Base-by-base conservation (phyloP, 345 rosid species). In the Corymbia maculata region DNA sequence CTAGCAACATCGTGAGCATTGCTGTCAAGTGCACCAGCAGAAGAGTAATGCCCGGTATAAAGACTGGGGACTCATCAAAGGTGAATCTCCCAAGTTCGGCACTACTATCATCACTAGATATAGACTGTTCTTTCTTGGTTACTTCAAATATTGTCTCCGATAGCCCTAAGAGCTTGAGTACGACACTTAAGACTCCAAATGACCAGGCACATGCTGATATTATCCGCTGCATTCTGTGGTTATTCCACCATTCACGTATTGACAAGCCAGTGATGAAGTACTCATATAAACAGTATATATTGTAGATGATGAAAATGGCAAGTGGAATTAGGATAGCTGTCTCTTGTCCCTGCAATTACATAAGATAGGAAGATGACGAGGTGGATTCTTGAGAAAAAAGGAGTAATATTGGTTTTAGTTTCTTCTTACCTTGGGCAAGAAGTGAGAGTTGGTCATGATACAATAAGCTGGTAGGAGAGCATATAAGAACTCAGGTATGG, bases 401-500 rank as follows among this genome's bases (percentile, higher is more conserved):
- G 7, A 64, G 36, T 13, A 30, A 64, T 64, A 13, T 28, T 64
- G 3, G 70, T 3, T 64, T 64, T 28, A 6, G 16, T 28, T 3
- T 28, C 30, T 13, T 50, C 89, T 86, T 7, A 95, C 95, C 94
- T 91, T 93, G 17, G 98, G 97, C 86, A 96, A 89, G 87, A 95
- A 95, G 68, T 88, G 64, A 6, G 95, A 88, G 88, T 92, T 82
- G 88, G 94, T 87, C 90, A 96, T 89, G 93, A 95, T 88, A 52
- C 94, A 93, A 87, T 93, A 94, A 51, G 97, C 94, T 32, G 96
- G 96, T 86, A 96, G 89, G 15, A 89, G 50, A 22, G 92, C 90
- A 42, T 94, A 96, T 53, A 92, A 87, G 8, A 95, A 91, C 92
- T 96, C 94, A 44, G 95, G 95, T 51, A 94, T 86, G 2, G 97